phyloP scores from a whole-genome alignment of 768 basidiomycete species.

The Neoboletus brunneissimus region DNA sequence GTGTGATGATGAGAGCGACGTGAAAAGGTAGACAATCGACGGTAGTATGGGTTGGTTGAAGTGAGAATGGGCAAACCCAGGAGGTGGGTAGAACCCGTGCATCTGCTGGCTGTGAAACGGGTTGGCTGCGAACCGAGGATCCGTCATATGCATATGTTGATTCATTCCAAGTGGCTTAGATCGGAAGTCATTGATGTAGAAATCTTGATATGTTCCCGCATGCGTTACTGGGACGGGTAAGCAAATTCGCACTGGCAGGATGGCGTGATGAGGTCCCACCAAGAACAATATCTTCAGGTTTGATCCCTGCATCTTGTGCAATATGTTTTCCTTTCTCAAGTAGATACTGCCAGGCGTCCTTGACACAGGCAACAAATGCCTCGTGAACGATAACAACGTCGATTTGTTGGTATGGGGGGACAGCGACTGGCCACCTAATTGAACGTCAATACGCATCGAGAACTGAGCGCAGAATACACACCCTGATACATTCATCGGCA shows the following conservation, averaged over 20 bases:
- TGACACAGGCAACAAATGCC: constrained; percentile 22
- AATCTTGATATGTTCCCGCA: constrained; percentile 40
- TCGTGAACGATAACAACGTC: constrained; percentile 41
- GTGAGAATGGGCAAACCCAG: constrained; percentile 11
- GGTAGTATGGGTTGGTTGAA: constrained; percentile 32
- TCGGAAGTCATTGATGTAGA: constrained; percentile 38
- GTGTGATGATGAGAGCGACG: constrained; percentile 32
- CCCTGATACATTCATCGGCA: constrained; percentile 32
- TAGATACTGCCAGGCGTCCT: constrained; percentile 40
- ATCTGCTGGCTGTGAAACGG: constrained; percentile 13
- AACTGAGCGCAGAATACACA: constrained; percentile 20
- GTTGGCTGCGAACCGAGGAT: constrained; percentile 7
- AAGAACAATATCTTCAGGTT: constrained; percentile 42
- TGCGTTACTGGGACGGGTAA: constrained; percentile 36
- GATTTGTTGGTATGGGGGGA: constrained; percentile 36
- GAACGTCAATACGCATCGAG: neutral
- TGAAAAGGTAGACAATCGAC: constrained; percentile 42
- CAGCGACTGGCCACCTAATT: constrained; percentile 44
- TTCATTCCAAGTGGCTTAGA: constrained; percentile 16
- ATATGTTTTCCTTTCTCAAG: constrained; percentile 33
- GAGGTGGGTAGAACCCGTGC: constrained; percentile 16
- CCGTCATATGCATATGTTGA: constrained; percentile 1
- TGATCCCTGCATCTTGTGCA: constrained; percentile 32
- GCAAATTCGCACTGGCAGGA: neutral
- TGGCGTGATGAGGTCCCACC: constrained; percentile 26